Evolutionary conservation across 352 stramenopile genomes (phyloP), one percentile per base, ranked within the genome.

Genomic region (Globisporangium splendens): DNA sequence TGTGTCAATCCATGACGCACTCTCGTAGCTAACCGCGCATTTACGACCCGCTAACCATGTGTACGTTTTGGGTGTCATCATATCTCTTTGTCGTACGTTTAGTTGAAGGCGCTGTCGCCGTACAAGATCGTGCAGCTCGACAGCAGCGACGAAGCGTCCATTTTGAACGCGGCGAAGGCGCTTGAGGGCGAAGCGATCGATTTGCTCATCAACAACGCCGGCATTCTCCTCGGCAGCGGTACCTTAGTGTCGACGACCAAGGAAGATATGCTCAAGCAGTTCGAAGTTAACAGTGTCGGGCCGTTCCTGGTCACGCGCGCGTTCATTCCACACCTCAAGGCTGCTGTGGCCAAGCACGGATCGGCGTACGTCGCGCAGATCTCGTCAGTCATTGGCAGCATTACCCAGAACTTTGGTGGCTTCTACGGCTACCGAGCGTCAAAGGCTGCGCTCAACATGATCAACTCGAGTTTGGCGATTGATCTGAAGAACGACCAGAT

Each of bases 191-290:
- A 63, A 24, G 42, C 61, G 3, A 68, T 80, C 35, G 56, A 80
- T 15, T 20, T 80, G 39, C 41, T 81, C 11, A 70, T 81, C 54
- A 80, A 80, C 63, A 80, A 78, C 28, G 67, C 67, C 24, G 72
- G 69, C 3, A 56, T 71, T 2, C 24, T 31, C 2, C 5, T 18
- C n/a, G n/a, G n/a, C 61, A 8, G 21, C 44, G 17, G 53, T 17
- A 39, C 17, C 18, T 21, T 72, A 2, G 24, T 28, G 0, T 35
- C 3, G 6, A 60, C 50, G 14, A 66, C 63, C 21, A 66, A 66
- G 10, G 61, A 56, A 4, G 21, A 58, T 39, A 8, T 75, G 1
- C 20, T 71, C 17, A 22, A 61, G 15, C 55, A 77, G 46, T 69
- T 80, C 39, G 62, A 82, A 52, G 56, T 77, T 24, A 84, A 81